Conservation (phyloP, 768 basidiomycete species). For the Trametes villosa region DNA sequence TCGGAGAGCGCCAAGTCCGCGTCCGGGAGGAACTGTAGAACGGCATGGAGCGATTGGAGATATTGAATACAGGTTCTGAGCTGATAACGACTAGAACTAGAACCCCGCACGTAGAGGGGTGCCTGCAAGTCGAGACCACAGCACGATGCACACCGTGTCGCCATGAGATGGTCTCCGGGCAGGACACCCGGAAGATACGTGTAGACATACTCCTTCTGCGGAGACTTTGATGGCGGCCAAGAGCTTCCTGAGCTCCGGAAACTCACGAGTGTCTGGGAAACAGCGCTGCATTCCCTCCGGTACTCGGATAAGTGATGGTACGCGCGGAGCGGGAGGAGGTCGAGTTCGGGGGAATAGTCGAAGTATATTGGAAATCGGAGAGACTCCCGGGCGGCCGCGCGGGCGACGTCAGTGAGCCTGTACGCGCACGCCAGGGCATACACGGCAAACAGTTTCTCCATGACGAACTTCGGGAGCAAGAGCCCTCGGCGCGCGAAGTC, state of each 20-base stretch:
- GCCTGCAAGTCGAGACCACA: too few relatives aligned
- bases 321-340: not conserved
- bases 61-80: not conserved
- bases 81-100: too few relatives aligned
- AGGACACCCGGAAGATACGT: too few relatives aligned
- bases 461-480: not conserved
- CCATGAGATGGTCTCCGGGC: too few relatives aligned
- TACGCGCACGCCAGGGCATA: slow-evolving; percentile 10
- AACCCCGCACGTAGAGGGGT: too few relatives aligned
- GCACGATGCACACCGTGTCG: too few relatives aligned
- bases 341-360: not conserved
- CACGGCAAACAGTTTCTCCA: not conserved
- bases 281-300: not conserved
- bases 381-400: not conserved
- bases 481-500: not conserved
- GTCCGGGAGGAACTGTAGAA: not conserved
- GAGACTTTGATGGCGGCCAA: too few relatives aligned
- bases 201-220: too few relatives aligned
- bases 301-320: slow-evolving; percentile 7
- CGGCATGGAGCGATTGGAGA: not conserved
- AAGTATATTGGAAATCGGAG: not conserved
- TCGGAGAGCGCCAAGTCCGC: not conserved
- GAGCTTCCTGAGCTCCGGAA: too few relatives aligned
- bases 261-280: not conserved
- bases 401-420: not conserved